Evolutionary conservation across 2,329 filamentous ascomycete species (phyloP), one percentile per base, ranked within the genome.

Genomic region (Scortechinia acanthostroma): DNA sequence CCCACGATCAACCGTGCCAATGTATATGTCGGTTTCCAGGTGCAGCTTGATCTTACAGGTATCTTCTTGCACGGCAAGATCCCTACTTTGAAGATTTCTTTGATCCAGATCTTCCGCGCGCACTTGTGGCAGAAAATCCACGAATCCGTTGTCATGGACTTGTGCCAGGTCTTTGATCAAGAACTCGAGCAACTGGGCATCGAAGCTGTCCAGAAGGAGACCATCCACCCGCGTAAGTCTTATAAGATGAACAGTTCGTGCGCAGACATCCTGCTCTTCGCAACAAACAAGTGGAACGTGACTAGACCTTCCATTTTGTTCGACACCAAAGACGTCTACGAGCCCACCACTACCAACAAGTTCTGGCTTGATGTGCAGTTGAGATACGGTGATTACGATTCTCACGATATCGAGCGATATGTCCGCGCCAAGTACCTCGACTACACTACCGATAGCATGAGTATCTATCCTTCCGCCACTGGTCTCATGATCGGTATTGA

Each of bases 221-320:
- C 93, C 0, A 98, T 98, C 48, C 93, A 98, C 71, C 93, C 93
- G 44, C 80, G 93, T 79, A 98, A 98, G 69, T 96, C 90, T 3
- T 98, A 98, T 80, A 98, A 98, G 80, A 98, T 98, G 93, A 98
- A 98, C 74, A 96, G 91, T 57, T 97, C 91, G 47, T 97, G 93
- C 58, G 93, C 94, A 3, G 93, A 98, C 63, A 96, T 98, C 51
- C 75, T 97, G 45, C 77, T 98, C 6, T 98, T 98, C 59, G 91
- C 93, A 28, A 95, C 87, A 51, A 93, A 97, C 70, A 98, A 97
- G 64, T 98, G 94, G 94, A 97, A 95, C 51, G 91, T 98, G 44
- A 96, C 91, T 0, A 77, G 88, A 2, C 94, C 93, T 2, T 97
- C 91, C 2, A 78, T 95, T 54, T 71, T 98, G 3, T 95, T 94